Evolutionary conservation across 2,329 filamentous ascomycete genomes (phyloP).

Genomic region (Purpureocillium lavendulum): DNA sequence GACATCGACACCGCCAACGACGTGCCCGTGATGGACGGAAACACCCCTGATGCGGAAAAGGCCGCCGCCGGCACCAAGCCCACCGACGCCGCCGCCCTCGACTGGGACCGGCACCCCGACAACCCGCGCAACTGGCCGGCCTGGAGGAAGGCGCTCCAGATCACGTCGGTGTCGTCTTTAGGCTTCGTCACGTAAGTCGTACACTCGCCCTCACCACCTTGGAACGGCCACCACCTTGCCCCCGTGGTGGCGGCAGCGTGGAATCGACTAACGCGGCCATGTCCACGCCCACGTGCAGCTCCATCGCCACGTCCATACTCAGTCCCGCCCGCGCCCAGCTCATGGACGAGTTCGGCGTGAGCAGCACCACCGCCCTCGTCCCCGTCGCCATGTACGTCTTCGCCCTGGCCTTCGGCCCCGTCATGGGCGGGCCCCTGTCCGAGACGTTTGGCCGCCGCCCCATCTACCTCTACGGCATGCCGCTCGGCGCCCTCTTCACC

Average conservation of each 20-base stretch:
- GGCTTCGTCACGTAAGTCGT: constrained; percentile 32
- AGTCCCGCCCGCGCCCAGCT: constrained; percentile 37
- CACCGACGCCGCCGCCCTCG: neutral
- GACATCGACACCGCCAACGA: neutral
- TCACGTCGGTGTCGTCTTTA: constrained; percentile 26
- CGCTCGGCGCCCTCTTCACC: constrained; percentile 44
- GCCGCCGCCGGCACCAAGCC: neutral
- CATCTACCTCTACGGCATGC: constrained; percentile 39
- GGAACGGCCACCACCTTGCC: no score
- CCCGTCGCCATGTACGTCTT: constrained; percentile 52
- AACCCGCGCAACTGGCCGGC: constrained; percentile 45
- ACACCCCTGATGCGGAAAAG: neutral
- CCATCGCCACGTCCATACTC: constrained; percentile 46
- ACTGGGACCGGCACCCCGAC: neutral
- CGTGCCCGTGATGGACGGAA: neutral
- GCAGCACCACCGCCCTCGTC: constrained; percentile 47
- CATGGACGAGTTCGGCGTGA: constrained; percentile 43
- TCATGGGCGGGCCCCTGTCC: constrained; percentile 49
- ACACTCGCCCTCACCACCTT: neutral
- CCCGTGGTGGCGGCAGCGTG: no score
- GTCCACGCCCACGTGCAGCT: constrained; percentile 24
- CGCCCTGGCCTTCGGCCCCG: constrained; percentile 50
- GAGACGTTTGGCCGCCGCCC: constrained; percentile 48
- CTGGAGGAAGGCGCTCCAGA: constrained; percentile 29
- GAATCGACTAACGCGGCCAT: neutral